phyloP scores from a whole-genome alignment of 208 protist genomes.

The Trypanosoma lewisi region DNA sequence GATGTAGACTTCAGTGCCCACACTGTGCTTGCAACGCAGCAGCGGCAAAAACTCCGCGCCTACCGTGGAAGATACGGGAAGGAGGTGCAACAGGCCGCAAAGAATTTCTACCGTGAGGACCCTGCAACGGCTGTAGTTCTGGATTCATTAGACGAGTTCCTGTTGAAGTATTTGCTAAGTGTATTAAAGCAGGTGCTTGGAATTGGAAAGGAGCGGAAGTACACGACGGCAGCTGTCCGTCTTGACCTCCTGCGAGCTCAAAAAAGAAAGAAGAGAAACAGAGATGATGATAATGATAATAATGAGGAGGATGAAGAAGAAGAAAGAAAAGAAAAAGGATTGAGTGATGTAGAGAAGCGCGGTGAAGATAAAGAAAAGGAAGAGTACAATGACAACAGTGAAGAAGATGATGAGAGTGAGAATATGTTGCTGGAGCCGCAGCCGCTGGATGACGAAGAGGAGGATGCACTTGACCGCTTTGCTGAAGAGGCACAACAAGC shows the following conservation, averaged over 20 bases:
- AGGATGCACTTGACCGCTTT: slow-evolving; percentile 71
- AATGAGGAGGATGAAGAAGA: slow-evolving; percentile 21
- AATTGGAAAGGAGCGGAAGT: slow-evolving; percentile 78
- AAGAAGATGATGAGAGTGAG: slow-evolving; percentile 13
- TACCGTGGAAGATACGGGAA: slow-evolving; percentile 85
- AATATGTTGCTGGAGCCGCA: slow-evolving; percentile 24
- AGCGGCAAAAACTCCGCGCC: slow-evolving; percentile 86
- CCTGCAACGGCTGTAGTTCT: slow-evolving; percentile 78
- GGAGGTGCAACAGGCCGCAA: slow-evolving; percentile 69
- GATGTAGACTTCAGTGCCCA: slow-evolving; percentile 86
- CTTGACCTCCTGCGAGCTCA: slow-evolving; percentile 73
- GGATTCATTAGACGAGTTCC: slow-evolving; percentile 90
- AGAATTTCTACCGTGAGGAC: slow-evolving; percentile 88
- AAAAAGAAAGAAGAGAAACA: slow-evolving; percentile 14
- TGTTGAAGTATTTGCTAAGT: slow-evolving; percentile 80
- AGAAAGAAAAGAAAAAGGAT: neutral
- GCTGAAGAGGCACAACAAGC: slow-evolving; percentile 42
- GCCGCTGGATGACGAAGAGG: slow-evolving; percentile 38
- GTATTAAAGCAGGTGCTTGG: slow-evolving; percentile 85
- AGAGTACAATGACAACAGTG: neutral
- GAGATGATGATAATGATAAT: slow-evolving; percentile 3
- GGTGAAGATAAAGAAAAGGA: slow-evolving; percentile 11
- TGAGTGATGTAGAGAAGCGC: slow-evolving; percentile 3
- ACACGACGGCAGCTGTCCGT: slow-evolving; percentile 56
- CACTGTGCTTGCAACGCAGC: slow-evolving; percentile 84